Conservation (phyloP, 805 yeast genomes). For the Yamadazyma tumulicola region DNA sequence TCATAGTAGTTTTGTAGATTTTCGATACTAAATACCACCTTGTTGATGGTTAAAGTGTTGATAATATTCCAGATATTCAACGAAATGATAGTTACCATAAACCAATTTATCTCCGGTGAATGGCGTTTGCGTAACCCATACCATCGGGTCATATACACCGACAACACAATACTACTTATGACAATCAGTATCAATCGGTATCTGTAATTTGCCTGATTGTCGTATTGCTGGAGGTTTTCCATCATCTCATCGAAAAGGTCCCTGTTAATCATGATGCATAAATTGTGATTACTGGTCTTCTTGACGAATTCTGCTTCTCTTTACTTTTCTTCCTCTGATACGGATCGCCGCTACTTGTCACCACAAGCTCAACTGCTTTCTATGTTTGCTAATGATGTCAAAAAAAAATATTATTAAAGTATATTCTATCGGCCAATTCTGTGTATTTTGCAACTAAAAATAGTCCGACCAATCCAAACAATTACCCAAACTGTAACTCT, state of each 20-base stretch:
- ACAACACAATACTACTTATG: neutral
- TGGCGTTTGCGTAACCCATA: neutral
- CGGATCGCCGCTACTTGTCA: no score
- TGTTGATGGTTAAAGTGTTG: neutral
- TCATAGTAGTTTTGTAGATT: constrained; percentile 1
- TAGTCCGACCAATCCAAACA: no score
- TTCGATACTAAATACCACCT: neutral
- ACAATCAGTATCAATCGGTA: constrained; percentile 2
- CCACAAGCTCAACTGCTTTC: no score
- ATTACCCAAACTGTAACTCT: no score
- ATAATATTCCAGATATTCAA: constrained; percentile 3
- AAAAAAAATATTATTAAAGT: no score
- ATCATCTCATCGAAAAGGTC: constrained; percentile 3
- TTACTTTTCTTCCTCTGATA: no score
- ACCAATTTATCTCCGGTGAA: neutral
- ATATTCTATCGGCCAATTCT: no score
- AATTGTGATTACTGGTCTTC: no score
- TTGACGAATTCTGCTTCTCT: no score
- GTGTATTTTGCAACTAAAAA: no score
- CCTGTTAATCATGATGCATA: constrained; percentile 2
- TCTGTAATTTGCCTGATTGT: neutral
- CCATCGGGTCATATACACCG: constrained; percentile 2
- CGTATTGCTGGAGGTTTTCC: neutral
- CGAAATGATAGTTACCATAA: constrained; percentile 1
- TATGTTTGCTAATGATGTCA: no score